Base-by-base conservation (phyloP, 2,329 filamentous ascomycete genomes). In the Orbilia oligospora region DNA sequence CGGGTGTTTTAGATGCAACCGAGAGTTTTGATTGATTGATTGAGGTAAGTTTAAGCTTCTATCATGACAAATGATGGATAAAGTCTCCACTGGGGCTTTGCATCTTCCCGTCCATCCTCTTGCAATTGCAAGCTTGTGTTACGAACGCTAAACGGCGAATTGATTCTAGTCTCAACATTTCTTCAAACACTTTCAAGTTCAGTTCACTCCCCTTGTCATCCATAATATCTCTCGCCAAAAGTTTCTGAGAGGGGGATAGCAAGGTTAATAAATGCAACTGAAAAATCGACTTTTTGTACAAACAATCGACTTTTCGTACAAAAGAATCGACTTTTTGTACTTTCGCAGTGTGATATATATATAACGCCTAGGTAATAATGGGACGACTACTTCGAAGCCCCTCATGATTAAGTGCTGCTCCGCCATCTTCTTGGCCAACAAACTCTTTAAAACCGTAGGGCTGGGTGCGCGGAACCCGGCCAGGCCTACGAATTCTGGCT, bases 41-140 rank as follows among this genome's bases (percentile, higher is more conserved):
- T 53, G 51, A 69, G 36, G 61, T 71, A 24, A 22, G 33, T 18
- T 67, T 56, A 71, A 67, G 68, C 68, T 70, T 78, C 68, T 20
- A 77, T 68, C 63, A 78, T 78, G 68, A 71, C 68, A 71, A 71
- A 71, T 71, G 68, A 67, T 73, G 27, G 63, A 20, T 6, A 49
- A 36, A 8, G 33, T 18, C 49, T 27, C 75, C 68, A 72, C 68
- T 69, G 75, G 33, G 75, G 75, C 75, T 78, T 78, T 78, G 75
- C 68, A 48, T 24, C 41, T 24, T 72, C 75, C 75, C 75, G 75
- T 48, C 58, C 46, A 44, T 38, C 27, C 27, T 61, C 38, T 56
- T n/a, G n/a, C n/a, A n/a, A n/a, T n/a, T n/a, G n/a, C n/a, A n/a
- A n/a, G n/a, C n/a, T n/a, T 72, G 68, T 72, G 75, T 67, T 46